phyloP scores from a whole-genome alignment of 192 early-diverging fungal genomes.

The Coemansia sp. region DNA sequence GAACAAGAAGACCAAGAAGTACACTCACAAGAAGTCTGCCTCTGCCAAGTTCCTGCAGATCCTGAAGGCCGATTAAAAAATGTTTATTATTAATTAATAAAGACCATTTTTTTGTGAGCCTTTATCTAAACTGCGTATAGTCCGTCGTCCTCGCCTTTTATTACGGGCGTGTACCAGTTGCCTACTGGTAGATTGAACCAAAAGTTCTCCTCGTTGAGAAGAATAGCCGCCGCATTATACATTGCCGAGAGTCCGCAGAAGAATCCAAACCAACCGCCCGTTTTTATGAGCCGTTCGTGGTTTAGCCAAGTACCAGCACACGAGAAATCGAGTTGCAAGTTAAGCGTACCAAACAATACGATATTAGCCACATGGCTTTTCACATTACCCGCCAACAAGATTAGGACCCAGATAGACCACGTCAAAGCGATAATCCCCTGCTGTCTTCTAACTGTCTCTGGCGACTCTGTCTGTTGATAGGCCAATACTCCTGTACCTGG shows the following conservation, averaged over 20 bases:
- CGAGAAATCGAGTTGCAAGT: constrained; percentile 39
- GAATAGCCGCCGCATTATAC: constrained; percentile 51
- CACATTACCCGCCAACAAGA: constrained; percentile 48
- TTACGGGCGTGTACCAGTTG: constrained; percentile 49
- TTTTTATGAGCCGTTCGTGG: constrained; percentile 27
- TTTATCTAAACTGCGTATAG: neutral
- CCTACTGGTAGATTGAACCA: constrained; percentile 56
- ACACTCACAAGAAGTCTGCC: constrained; percentile 60
- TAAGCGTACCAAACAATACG: constrained; percentile 42
- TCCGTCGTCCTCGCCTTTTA: neutral
- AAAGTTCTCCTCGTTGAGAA: constrained; percentile 55
- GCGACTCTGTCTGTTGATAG: constrained; percentile 30
- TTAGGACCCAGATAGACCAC: constrained; percentile 53
- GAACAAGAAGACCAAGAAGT: constrained; percentile 63
- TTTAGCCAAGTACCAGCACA: constrained; percentile 37
- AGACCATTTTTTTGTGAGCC: too few relatives aligned
- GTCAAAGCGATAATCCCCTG: constrained; percentile 33
- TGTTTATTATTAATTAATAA: neutral
- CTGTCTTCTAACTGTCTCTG: constrained; percentile 33
- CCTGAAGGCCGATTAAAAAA: constrained; percentile 56
- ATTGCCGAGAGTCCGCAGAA: constrained; percentile 53
- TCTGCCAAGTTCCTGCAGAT: constrained; percentile 56
- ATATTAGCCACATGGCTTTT: constrained; percentile 51
- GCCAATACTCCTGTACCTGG: constrained; percentile 39
- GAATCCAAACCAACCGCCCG: constrained; percentile 54